Conservation (phyloP, 2,329 filamentous ascomycete species). For the Clarireedia homoeocarpa region DNA sequence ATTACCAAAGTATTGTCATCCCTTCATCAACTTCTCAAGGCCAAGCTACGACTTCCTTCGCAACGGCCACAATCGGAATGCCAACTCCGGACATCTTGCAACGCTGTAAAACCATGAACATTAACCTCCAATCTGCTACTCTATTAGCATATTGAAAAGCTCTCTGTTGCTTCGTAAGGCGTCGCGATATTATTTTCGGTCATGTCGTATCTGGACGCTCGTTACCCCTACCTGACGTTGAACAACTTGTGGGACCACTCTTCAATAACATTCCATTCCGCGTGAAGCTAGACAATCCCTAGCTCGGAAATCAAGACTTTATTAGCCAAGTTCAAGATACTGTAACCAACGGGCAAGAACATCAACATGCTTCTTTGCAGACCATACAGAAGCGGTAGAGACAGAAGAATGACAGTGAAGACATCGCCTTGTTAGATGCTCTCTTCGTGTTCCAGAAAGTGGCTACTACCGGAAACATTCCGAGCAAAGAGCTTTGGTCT, state of each 20-base stretch:
- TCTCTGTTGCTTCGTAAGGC: neutral
- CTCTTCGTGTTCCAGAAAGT: slow-evolving; percentile 1
- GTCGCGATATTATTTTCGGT: slow-evolving; percentile 40
- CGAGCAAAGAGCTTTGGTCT: neutral
- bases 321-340: neutral
- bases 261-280: slow-evolving; percentile 13
- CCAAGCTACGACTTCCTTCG: neutral
- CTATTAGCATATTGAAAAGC: neutral
- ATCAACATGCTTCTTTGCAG: slow-evolving; percentile 2
- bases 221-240: slow-evolving; percentile 27
- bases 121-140: neutral
- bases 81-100: neutral
- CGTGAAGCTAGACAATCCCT: slow-evolving; percentile 20
- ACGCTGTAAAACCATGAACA: neutral
- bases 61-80: neutral
- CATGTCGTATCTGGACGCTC: slow-evolving; percentile 31
- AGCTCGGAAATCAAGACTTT: slow-evolving; percentile 7
- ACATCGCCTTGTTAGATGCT: neutral
- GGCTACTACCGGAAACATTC: neutral
- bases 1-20: neutral
- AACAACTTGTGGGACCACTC: slow-evolving; percentile 28
- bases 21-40: neutral
- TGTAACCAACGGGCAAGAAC: neutral
- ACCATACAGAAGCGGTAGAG: slow-evolving; percentile 1
- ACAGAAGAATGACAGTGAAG: neutral